Base-by-base conservation (phyloP, 495 filamentous ascomycete genomes). In the Lichenothelia convexa region DNA sequence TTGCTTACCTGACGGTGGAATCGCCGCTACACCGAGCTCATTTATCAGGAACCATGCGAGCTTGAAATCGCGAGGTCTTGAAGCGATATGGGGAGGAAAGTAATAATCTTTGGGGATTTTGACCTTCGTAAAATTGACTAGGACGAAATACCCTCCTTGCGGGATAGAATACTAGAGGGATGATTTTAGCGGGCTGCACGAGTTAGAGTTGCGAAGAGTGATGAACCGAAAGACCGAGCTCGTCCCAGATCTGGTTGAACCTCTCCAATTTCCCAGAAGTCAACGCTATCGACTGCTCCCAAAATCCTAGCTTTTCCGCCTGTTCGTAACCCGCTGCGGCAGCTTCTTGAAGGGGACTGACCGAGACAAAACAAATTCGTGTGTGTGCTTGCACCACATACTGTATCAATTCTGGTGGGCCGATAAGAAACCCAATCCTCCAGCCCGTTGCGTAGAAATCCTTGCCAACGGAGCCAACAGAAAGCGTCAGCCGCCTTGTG, bases 371-470 rank as follows among this genome's bases (percentile, higher is more conserved):
- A 63, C 89, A 97, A 47, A 97, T 93, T 17, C 89, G 71, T 1
- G 89, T 95, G 59, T 97, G 89, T 1, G 87, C 89, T 20, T 80
- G 83, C n/a, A 76, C 68, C 24, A 92, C 87, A 52, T 94, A 83
- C 54, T 87, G 80, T 64, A 94, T 89, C 31, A 97, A 62, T 35
- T 87, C 68, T 15, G 79, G 68, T 1, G 80, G 83, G 0, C 89
- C 89, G 42, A 94, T 91, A 11, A 97, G 63, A 71, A 83, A 97
- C 46, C 83, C 84, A 2, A 95, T 89, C 35, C 89, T 73, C 89
- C 89, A 97, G 24, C 89, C 89, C 0, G 89, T 97, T 31, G 78
- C 79, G 47, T 97, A 95, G 60, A 97, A 97, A 57, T 89, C 91
- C 63, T 97, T 97, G 40, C 89, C 89, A 4, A 82, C 89, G 2